These are phyloP conservation scores for Myxozyma mucilagina DNA, from an alignment of 805 yeast genomes.

Conservation along the genomic window DNA sequence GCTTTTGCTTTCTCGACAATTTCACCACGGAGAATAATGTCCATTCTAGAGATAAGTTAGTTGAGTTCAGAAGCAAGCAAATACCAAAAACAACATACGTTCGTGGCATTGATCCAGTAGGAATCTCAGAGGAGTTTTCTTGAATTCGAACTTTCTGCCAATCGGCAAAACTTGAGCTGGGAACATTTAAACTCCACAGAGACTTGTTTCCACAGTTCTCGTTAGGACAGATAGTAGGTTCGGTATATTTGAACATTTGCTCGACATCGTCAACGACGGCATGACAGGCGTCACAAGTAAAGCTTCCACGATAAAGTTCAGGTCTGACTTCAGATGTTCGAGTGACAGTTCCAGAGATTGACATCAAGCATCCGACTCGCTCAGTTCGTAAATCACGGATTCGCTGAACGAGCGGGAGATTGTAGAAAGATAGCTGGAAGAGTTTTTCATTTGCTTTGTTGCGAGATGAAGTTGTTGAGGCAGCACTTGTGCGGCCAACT, in stretches of 20 bases:
- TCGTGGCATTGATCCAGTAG: constrained; percentile 98
- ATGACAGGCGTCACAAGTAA: constrained; percentile 85
- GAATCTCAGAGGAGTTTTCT: constrained; percentile 94
- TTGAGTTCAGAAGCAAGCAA: neutral
- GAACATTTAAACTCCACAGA: constrained; percentile 78
- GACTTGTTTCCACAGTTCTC: constrained; percentile 86
- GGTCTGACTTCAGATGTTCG: constrained; percentile 96
- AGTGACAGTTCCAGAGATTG: constrained; percentile 92
- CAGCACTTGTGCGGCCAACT: constrained; percentile 1
- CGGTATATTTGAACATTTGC: constrained; percentile 89
- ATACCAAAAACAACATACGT: constrained; percentile 38
- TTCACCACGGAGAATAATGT: constrained; percentile 89
- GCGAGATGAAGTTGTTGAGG: constrained; percentile 29
- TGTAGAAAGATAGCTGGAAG: constrained; percentile 88
- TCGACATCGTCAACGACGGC: constrained; percentile 86
- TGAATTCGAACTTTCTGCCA: constrained; percentile 97
- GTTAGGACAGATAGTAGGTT: constrained; percentile 88
- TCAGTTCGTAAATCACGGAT: constrained; percentile 90
- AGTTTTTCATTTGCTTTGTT: constrained; percentile 62
- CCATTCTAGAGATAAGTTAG: constrained; percentile 50
- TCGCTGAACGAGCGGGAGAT: constrained; percentile 76
- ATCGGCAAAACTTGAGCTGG: constrained; percentile 85
- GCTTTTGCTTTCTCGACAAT: constrained; percentile 95
- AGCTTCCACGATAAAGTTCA: constrained; percentile 81
- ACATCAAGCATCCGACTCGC: constrained; percentile 77